These are phyloP conservation scores for Trichoderma oligosporum DNA, from an alignment of 2,329 filamentous ascomycete genomes.

Conservation along the genomic window DNA sequence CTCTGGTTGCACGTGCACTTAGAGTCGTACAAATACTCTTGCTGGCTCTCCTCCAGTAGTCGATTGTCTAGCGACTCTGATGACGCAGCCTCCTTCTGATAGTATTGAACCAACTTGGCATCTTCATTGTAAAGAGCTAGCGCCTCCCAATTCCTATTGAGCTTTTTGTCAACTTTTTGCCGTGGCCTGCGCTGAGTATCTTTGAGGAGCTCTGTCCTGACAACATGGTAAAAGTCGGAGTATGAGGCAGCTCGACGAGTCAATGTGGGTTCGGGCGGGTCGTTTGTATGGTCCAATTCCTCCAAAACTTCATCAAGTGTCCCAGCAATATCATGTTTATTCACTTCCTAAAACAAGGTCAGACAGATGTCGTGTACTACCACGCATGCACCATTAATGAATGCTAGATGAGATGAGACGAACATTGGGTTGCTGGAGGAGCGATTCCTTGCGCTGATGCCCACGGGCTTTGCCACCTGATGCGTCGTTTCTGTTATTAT, in stretches of 20 bases:
- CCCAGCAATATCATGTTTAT: conserved; percentile 48
- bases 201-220: conserved; percentile 53
- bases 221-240: conserved; percentile 68
- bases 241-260: conserved; percentile 67
- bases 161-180: conserved; percentile 35
- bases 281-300: conserved; percentile 51
- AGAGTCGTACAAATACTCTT: conserved; percentile 70
- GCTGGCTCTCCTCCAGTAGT: conserved; percentile 76
- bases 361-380: conserved; percentile 23
- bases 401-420: conserved; percentile 28
- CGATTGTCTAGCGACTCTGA: conserved; percentile 53
- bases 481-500: conserved; percentile 47
- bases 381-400: too few relatives aligned
- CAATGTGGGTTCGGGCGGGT: conserved; percentile 63
- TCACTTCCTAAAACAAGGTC: conserved; percentile 50
- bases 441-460: conserved; percentile 65
- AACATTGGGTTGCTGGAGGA: conserved; percentile 65
- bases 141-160: conserved; percentile 51
- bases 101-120: conserved; percentile 23
- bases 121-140: conserved; percentile 35
- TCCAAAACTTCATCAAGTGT: conserved; percentile 58
- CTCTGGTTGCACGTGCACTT: not conserved
- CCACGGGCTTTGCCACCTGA: conserved; percentile 43
- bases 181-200: conserved; percentile 43
- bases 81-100: conserved; percentile 24